phyloP scores from a whole-genome alignment of 768 basidiomycete genomes.

The Epithele typhae region DNA sequence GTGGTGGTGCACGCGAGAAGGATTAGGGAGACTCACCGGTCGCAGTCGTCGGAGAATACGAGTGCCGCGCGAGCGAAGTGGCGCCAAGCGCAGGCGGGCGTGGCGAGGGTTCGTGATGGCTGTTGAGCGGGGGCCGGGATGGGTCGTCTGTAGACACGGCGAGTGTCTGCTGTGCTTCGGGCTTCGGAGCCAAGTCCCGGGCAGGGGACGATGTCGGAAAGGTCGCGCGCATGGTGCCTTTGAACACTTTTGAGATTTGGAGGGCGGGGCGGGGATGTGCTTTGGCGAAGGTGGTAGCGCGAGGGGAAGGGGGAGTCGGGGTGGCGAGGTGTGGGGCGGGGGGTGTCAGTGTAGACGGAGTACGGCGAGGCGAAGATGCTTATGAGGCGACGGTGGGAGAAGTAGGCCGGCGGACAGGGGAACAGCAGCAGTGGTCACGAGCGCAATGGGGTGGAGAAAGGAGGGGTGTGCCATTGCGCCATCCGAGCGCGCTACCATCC shows the following conservation, averaged over 20 bases:
- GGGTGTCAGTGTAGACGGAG: neutral
- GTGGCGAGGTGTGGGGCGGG: neutral
- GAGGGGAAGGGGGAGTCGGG: neutral
- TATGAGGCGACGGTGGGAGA: neutral
- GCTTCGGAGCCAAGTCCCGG: conserved; percentile 12
- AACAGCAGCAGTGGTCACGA: neutral
- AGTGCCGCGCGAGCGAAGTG: too few species aligned
- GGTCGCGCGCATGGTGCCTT: conserved; percentile 13
- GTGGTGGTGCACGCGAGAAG: too few species aligned
- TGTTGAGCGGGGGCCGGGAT: neutral
- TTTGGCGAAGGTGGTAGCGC: neutral
- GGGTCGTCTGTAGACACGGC: neutral
- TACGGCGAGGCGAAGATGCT: neutral
- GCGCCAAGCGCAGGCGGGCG: neutral
- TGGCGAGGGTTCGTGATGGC: neutral
- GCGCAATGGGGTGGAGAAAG: conserved; percentile 17
- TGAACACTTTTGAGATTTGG: conserved; percentile 1
- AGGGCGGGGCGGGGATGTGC: neutral
- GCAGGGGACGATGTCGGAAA: conserved; percentile 4
- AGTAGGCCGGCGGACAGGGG: conserved; percentile 1
- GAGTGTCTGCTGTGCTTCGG: conserved; percentile 7
- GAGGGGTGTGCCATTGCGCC: conserved; percentile 4
- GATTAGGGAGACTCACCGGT: too few species aligned
- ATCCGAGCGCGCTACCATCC: too few species aligned
- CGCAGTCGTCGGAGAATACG: too few species aligned